These are phyloP conservation scores for Pochonia chlamydosporia DNA, from an alignment of 2,329 filamentous ascomycete genomes.

Conservation along the genomic window DNA sequence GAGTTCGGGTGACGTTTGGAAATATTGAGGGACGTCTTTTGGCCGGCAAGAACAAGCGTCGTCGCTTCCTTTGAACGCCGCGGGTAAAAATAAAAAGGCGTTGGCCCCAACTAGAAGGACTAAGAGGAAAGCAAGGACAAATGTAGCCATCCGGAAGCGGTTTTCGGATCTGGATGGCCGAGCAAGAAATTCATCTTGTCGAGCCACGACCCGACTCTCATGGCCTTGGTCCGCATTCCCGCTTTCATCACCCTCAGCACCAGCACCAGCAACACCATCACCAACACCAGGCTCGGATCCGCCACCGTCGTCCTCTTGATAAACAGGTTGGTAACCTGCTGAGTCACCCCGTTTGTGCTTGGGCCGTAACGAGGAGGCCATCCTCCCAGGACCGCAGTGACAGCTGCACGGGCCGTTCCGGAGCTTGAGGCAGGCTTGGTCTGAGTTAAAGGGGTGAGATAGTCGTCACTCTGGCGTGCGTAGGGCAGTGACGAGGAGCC, in stretches of 20 bases:
- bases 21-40: slow-evolving; percentile 52
- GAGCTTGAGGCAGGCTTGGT: too few species aligned
- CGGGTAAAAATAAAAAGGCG: slow-evolving; percentile 29
- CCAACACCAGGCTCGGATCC: not conserved
- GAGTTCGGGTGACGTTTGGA: slow-evolving; percentile 54
- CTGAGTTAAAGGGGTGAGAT: too few species aligned
- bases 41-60: slow-evolving; percentile 25
- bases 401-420: too few species aligned
- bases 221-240: not conserved
- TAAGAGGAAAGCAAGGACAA: slow-evolving; percentile 26
- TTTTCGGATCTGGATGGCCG: slow-evolving; percentile 16
- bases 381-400: too few species aligned
- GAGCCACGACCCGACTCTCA: not conserved
- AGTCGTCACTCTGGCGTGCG: too few species aligned
- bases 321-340: slow-evolving; percentile 26
- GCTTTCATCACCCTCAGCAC: not conserved
- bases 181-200: slow-evolving; percentile 4
- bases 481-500: too few species aligned
- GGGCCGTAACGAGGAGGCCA: slow-evolving; percentile 5
- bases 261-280: not conserved
- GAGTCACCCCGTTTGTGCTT: slow-evolving; percentile 9
- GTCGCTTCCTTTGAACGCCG: slow-evolving; percentile 17
- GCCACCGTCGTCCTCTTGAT: slow-evolving; percentile 24
- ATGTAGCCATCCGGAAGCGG: slow-evolving; percentile 23
- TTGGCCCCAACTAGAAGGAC: slow-evolving; percentile 31